Evolutionary conservation across 345 rosid species (phyloP), one percentile per base, ranked within the genome.

Genomic region (Litchi chinensis): DNA sequence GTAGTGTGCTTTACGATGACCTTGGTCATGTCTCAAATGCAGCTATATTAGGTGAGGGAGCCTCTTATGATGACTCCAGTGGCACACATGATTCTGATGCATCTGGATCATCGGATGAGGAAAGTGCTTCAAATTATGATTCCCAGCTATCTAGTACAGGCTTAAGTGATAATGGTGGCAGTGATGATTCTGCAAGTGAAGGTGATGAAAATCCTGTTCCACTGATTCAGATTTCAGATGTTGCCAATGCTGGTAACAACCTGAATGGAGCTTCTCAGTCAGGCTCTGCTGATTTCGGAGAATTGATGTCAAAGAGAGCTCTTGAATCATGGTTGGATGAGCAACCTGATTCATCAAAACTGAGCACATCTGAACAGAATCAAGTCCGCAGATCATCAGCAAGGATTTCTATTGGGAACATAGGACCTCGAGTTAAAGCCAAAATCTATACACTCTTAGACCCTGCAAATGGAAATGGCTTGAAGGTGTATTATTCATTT

Each of bases 251-350:
- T 62, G 8, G 76, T 40, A 67, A 64, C 52, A 63, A 75, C 68
- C 83, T 80, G 76, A 76, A 83, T 76, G 82, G 72, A 76, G 83
- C 59, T 75, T 81, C 81, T 68, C 76, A 68, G 67, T 79, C 84
- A 65, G 77, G 73, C 60, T 79, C 83, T 75, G 73, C 75, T 75
- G 90, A 84, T 79, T 65, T 85, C 70, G 94, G 80, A 70, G 93
- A 89, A 77, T 80, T 91, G 76, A 89, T 93, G 86, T 90, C 92
- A 21, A 86, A 85, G 19, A 85, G 79, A 70, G 84, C 93, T 67
- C 86, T 93, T 56, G 99, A 95, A 78, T 84, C 95, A 80, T 95
- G 99, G 98, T 85, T 95, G 86, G 96, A 85, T 71, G 93, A 93
- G 77, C 92, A 90, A 73, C 90, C 97, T 85, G 85, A 82, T 84